phyloP scores from a whole-genome alignment of 2,329 filamentous ascomycete genomes.

The Blumeria hordei region DNA sequence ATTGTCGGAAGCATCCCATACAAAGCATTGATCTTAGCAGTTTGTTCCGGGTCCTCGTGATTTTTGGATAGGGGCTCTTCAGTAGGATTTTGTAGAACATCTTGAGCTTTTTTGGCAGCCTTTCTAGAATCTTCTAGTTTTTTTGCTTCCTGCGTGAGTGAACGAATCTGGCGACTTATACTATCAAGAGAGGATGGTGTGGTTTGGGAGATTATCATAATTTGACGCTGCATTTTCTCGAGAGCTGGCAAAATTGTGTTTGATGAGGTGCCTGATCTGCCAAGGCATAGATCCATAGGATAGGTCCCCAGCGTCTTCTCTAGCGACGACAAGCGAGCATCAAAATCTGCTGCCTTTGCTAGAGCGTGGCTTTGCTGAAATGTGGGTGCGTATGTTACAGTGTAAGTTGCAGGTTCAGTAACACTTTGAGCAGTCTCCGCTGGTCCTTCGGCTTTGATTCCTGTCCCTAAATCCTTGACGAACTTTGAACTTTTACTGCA shows the following conservation, averaged over 20 bases:
- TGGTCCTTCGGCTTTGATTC: conserved; percentile 11
- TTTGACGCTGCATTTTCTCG: conserved; percentile 55
- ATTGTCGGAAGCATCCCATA: conserved; percentile 78
- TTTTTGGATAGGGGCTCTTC: conserved; percentile 20
- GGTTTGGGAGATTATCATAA: conserved; percentile 49
- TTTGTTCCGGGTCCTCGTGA: conserved; percentile 39
- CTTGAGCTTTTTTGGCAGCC: conserved; percentile 35
- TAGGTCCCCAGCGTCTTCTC: conserved; percentile 65
- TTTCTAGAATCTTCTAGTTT: conserved; percentile 40
- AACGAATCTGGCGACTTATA: conserved; percentile 43
- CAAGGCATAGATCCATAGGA: conserved; percentile 10
- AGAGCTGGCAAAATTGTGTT: conserved; percentile 63
- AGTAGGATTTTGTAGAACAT: conserved; percentile 24
- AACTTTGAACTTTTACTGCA: conserved; percentile 9
- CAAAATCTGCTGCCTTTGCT: conserved; percentile 67
- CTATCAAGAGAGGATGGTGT: conserved; percentile 50
- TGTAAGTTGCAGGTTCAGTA: conserved; percentile 28
- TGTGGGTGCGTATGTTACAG: conserved; percentile 35
- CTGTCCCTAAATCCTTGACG: conserved; percentile 11
- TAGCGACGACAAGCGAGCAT: conserved; percentile 51
- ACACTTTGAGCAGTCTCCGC: conserved; percentile 7
- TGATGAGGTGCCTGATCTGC: conserved; percentile 37
- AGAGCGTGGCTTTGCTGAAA: conserved; percentile 49
- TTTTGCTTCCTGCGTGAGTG: conserved; percentile 49
- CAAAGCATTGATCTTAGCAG: conserved; percentile 71